These are phyloP conservation scores for Talaromyces rugulosus DNA, from an alignment of 2,329 filamentous ascomycete genomes.

Conservation along the genomic window DNA sequence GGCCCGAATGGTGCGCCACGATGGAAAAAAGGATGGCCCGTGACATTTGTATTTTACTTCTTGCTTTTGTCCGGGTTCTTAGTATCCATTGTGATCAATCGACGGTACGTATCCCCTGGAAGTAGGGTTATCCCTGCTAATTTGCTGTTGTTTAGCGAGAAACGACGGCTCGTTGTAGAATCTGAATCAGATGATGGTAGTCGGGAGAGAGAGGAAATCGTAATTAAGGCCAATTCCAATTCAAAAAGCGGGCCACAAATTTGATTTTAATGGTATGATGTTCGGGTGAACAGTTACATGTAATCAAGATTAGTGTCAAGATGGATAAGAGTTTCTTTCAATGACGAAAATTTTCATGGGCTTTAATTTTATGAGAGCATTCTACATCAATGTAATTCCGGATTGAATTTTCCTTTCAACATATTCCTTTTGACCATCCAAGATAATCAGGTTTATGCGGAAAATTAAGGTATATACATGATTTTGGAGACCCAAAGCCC, in stretches of 20 bases:
- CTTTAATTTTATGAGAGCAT: too few species aligned
- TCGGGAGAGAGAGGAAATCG: background rate
- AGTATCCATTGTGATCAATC: background rate
- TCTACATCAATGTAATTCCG: too few species aligned
- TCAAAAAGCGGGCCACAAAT: background rate
- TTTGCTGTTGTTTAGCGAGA: background rate
- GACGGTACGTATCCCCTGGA: background rate
- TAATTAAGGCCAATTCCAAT: background rate
- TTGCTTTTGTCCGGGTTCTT: constrained; percentile 37
- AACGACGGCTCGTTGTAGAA: background rate
- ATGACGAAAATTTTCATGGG: too few species aligned
- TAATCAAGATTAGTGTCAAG: too few species aligned
- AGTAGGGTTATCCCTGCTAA: background rate
- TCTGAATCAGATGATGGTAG: background rate
- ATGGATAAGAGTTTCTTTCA: too few species aligned
- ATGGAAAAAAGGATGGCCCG: constrained; percentile 49
- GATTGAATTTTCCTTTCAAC: too few species aligned
- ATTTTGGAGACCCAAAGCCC: background rate
- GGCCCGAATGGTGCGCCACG: constrained; percentile 40
- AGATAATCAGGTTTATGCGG: too few species aligned
- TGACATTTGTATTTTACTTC: constrained; percentile 42
- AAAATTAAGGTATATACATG: background rate
- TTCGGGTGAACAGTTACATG: too few species aligned
- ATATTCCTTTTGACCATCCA: too few species aligned
- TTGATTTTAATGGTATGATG: too few species aligned